Base-by-base conservation (phyloP, 2,329 filamentous ascomycete genomes). In the Penicillium sp. region DNA sequence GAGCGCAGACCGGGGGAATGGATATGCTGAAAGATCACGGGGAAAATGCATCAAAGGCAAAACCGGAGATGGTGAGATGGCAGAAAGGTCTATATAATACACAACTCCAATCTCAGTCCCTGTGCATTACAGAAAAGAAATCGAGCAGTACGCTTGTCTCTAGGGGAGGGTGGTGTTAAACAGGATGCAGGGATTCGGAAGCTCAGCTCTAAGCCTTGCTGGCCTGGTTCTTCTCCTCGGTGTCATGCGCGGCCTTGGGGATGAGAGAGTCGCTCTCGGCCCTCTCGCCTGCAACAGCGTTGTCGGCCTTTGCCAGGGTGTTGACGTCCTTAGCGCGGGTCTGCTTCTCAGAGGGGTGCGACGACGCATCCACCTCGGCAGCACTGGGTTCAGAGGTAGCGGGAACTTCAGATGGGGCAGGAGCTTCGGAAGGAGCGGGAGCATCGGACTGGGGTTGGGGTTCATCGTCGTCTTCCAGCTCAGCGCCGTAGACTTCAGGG, bases 401-500 rank as follows among this genome's bases (percentile, higher is more conserved):
- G 37, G 68, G 65, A 27, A 72, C 62, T 55, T 65, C 73, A 52
- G 64, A 67, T 53, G 70, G 61, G 15, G 70, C 65, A 27, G 56
- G 32, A 35, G n/a, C 6, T n/a, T 44, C 44, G 13, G 50, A 64
- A 52, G 70, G 62, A 12, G 70, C 65, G 35, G 68, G 65, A 31
- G 73, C 62, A 56, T 65, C 73, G 53, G 64, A 67, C 52, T 75
- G 71, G 29, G 57, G 50, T 54, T 75, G 71, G 34, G 58, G 52
- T 32, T 65, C 77, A 44, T 85, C 82, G 21, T 95, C 91, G 46
- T 91, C 88, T 34, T 89, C 87, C 18, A 97, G 80, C 72, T 97
- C 93, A 41, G 88, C 83, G 57, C 91, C 92, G 75, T 99, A 99
- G 57, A 97, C 82, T 41, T 97, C 94, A 21, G 94, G 94, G 74